Percentiles rank a stretch among this genome's conserved stretches.
phyloP scores from a whole-genome alignment of 495 filamentous ascomycete species.

The Aspergillus steynii region DNA sequence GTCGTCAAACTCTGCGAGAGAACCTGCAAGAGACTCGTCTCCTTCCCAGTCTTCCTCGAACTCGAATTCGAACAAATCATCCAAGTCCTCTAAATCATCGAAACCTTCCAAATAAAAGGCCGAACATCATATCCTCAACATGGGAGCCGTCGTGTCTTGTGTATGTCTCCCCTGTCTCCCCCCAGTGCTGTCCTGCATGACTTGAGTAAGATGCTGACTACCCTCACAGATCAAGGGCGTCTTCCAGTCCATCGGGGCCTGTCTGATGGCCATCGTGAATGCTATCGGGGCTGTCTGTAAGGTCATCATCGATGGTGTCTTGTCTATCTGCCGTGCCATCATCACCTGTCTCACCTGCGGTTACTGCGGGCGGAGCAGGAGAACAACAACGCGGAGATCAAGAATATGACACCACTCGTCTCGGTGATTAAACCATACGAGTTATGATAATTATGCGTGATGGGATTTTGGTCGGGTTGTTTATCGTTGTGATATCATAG shows the following conservation, averaged over 20 bases:
- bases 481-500: conserved; percentile 1
- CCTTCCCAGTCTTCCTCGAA: not conserved
- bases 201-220: conserved; percentile 19
- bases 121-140: conserved; percentile 45
- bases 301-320: conserved; percentile 80
- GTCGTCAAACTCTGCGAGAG: conserved; percentile 27
- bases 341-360: conserved; percentile 88
- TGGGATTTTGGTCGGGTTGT: not conserved
- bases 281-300: conserved; percentile 73
- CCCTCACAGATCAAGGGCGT: conserved; percentile 66
- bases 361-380: conserved; percentile 46
- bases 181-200: not conserved
- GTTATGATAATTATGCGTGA: conserved; percentile 10
- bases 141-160: conserved; percentile 95
- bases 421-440: conserved; percentile 1
- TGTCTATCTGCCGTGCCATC: conserved; percentile 78
- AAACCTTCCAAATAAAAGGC: conserved; percentile 16
- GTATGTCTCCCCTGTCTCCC: conserved; percentile 57
- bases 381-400: conserved; percentile 23
- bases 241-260: conserved; percentile 80
- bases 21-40: conserved; percentile 14
- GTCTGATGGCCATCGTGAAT: conserved; percentile 82
- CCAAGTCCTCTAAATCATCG: not conserved
- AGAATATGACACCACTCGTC: conserved; percentile 18
- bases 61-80: not conserved